Evolutionary conservation across 331 rosid genomes (phyloP).

Genomic region (Cydonia oblonga): DNA sequence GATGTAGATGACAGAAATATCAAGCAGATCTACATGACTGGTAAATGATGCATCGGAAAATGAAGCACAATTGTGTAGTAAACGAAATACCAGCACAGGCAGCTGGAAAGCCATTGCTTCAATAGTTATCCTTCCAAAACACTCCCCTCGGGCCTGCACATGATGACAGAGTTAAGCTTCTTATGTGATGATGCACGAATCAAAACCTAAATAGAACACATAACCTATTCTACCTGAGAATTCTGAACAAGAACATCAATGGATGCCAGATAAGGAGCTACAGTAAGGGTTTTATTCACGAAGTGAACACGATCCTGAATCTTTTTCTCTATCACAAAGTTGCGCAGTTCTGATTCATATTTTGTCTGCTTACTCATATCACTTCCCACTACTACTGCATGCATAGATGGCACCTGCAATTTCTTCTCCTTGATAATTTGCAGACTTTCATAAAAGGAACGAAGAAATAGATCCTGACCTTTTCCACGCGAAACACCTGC

Average conservation of each 20-base stretch:
- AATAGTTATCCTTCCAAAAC: conserved; percentile 91
- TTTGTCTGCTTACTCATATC: conserved; percentile 75
- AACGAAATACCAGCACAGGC: conserved; percentile 69
- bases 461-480: conserved; percentile 91
- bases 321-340: conserved; percentile 56
- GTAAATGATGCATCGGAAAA: neutral
- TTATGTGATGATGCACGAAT: neutral
- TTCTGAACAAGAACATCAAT: conserved; percentile 96
- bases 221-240: conserved; percentile 53
- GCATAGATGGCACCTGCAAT: conserved; percentile 67
- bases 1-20: neutral
- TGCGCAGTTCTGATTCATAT: conserved; percentile 59
- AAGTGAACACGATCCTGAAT: conserved; percentile 76
- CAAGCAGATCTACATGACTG: neutral
- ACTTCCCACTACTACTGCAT: conserved; percentile 86
- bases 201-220: neutral
- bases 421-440: conserved; percentile 55
- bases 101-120: conserved; percentile 95
- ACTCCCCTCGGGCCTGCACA: conserved; percentile 77
- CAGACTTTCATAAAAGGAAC: conserved; percentile 60
- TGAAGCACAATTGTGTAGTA: neutral
- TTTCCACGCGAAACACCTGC: conserved; percentile 93
- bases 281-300: conserved; percentile 81
- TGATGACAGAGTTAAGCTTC: neutral
- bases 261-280: conserved; percentile 82